Base-by-base conservation (phyloP, 116 monocot species). In the Iris pallida region DNA sequence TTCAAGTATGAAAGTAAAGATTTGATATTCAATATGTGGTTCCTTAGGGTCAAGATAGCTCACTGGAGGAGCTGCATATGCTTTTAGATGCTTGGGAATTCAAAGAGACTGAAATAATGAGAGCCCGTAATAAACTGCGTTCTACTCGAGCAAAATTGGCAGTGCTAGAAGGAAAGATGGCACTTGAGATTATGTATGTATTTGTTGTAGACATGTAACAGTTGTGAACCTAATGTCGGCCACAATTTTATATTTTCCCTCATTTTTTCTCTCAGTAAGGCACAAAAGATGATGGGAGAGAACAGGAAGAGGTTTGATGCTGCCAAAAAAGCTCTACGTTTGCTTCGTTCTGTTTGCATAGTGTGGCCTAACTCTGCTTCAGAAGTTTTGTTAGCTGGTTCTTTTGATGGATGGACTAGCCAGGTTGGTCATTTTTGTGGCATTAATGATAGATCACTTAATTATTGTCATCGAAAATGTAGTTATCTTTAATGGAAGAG, bases 401-500 rank as follows among this genome's bases (percentile, higher is more conserved):
- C 97, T 52, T 97, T 92, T 82, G 87, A 97, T 87, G 97, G 97
- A 16, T 96, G 95, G 90, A 83, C 81, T 41, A 81, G 42, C 72
- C 85, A 90, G 82, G 93, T 94, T 42, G 4, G 66, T 75, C 45
- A 18, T 62, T 62, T 56, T 48, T 16, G 15, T 43, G 3, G 45
- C 45, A 47, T 47, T 19, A 63, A 16, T 63, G 13, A 47, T 63
- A 47, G n/a, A 47, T 15, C 2, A 63, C 17, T n/a, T 47, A 0
- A 47, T 63, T 63, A 18, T 0, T 7, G 7, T 43, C n/a, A 63
- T 64, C 17, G 63, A 63, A 63, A 5, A 47, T 17, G 8, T 18
- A 16, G 20, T 59, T 42, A 42, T 4, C 59, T 59, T 59, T 59
- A 11, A 42, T 59, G 13, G n/a, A 59, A 30, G 12, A 41, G 12